Base-by-base conservation (phyloP, 441 rosid species). In the Populus hybrid region DNA sequence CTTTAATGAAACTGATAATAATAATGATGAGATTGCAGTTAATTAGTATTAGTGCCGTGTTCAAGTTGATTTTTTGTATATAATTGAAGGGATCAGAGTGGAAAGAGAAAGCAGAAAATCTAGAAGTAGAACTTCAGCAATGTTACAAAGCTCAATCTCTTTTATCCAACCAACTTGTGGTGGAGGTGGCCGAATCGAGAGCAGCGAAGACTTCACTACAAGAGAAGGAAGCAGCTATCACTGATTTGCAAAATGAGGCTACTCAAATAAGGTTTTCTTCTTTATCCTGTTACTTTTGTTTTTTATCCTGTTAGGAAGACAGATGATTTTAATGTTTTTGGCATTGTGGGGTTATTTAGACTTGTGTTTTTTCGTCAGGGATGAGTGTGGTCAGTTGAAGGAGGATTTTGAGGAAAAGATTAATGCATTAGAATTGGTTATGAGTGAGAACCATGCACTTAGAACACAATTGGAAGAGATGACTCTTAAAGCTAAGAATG, bases 81-180 rank as follows among this genome's bases (percentile, higher is more conserved):
- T 80, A 30, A 72, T 65, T 80, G 76, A 82, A 94, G 98, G 92
- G 98, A 4, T 92, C 93, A 3, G 99, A 96, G 79, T 92, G 99
- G 99, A 94, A 94, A 79, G 99, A 92, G 86, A 96, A 96, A 79
- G 88, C 91, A 9, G 96, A 94, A 76, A 88, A 83, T 57, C 82
- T 91, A 79, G 98, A 96, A 67, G 30, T 72, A 76, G 98, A 94
- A 83, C 90, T 95, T 75, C 97, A 92, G 78, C 99, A 95, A 75
- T 95, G 91, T 79, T 95, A 94, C 79, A 92, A 88, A 85, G 98
- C 95, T 46, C 99, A 92, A 76, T 94, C 98, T 7, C 86, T 94
- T 72, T 84, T 94, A 36, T 92, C 99, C 6, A 97, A 94, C 76
- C 98, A 94, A 77, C 91, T 96, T 65, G 99, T 88, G 70, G 88